Base-by-base conservation (phyloP, 2,329 filamentous ascomycete species). In the Colletotrichum salicis region DNA sequence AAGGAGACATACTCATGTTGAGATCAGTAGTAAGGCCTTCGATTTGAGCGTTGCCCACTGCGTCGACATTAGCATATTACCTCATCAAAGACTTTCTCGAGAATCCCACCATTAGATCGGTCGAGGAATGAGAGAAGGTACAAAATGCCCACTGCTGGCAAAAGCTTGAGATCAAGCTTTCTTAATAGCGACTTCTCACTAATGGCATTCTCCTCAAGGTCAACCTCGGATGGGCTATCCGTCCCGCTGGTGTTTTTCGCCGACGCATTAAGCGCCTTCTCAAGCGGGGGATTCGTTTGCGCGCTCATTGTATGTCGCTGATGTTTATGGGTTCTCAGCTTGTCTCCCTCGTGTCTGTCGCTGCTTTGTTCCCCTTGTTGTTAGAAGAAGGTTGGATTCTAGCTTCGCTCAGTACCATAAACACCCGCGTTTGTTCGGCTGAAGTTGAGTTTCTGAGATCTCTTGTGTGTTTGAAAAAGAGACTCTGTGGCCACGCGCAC, bases 101-200 rank as follows among this genome's bases (percentile, higher is more conserved):
- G 37, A 13, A 12, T 81, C 86, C 54, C 86, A 86, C 82, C 88
- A 80, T 90, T 90, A 75, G 87, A 88, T 37, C 88, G 81, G 74
- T 90, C 88, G 10, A 90, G 77, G 72, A 90, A 90, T 0, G 86
- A 89, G 0, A 90, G 77, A 6, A 90, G 77, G 74, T 90, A 90
- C 12, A 90, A 74, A 3, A 89, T 76, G 0, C 87, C 87, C 2
- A 90, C 84, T 0, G 86, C 85, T 0, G 88, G 89, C 0, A 90
- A 78, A 4, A 90, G 80, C 57, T 84, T 82, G 4, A 78, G 73
- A 71, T 90, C 88, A 15, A 90, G 76, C 72, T 88, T 93, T 11
- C 90, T 83, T 7, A 93, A 76, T 2, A 93, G 80, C 0, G 83
- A 81, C 52, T 84, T 87, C 76, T 92, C 90, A 66, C 88, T 86